Evolutionary conservation across 2,329 filamentous ascomycete genomes (phyloP).

Genomic region (Pseudopithomyces chartarum): DNA sequence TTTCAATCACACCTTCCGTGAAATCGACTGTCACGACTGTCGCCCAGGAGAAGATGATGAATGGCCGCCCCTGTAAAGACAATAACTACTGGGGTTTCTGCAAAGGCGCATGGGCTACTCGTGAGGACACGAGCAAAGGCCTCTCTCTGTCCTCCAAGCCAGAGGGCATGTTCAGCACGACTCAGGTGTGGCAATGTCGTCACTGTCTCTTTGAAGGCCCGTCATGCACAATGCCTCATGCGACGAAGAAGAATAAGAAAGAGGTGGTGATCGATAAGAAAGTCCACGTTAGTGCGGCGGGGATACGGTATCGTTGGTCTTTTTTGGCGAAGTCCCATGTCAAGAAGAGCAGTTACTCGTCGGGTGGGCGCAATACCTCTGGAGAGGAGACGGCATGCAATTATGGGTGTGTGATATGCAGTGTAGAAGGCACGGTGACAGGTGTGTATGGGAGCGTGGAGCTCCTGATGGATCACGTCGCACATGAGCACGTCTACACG

Average conservation of each 20-base stretch:
- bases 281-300: constrained; percentile 29
- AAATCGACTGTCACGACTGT: constrained; percentile 20
- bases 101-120: constrained; percentile 45
- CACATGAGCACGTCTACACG: constrained; percentile 36
- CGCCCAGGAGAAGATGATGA: constrained; percentile 34
- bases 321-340: constrained; percentile 47
- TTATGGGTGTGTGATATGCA: constrained; percentile 46
- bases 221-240: constrained; percentile 26
- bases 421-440: constrained; percentile 34
- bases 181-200: constrained; percentile 42
- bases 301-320: constrained; percentile 45
- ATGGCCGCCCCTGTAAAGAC: constrained; percentile 44
- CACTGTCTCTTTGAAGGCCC: constrained; percentile 42
- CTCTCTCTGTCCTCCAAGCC: constrained; percentile 35
- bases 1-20: neutral
- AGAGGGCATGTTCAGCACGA: constrained; percentile 40
- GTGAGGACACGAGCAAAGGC: constrained; percentile 42
- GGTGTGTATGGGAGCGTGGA: constrained; percentile 45
- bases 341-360: constrained; percentile 19
- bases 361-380: constrained; percentile 3
- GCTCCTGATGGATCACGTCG: constrained; percentile 47
- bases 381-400: constrained; percentile 23
- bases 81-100: constrained; percentile 50
- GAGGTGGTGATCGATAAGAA: constrained; percentile 36
- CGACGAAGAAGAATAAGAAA: constrained; percentile 34